Evolutionary conservation across 2,329 filamentous ascomycete species (phyloP).

Genomic region (Annulohypoxylon truncatum): DNA sequence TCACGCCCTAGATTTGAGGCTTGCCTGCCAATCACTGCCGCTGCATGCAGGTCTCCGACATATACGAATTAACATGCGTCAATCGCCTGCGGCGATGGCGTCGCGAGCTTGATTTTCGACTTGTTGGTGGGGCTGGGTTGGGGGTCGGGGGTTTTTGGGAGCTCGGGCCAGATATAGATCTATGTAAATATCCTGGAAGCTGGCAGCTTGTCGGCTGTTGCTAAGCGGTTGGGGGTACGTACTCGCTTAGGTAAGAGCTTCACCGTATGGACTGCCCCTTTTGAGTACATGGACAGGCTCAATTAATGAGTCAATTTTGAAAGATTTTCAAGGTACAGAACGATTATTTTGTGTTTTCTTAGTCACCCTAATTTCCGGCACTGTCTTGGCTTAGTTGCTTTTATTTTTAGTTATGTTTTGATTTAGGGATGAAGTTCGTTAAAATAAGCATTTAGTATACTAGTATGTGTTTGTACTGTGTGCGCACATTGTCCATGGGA

Average conservation of each 20-base stretch:
- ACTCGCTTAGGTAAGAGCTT: not conserved
- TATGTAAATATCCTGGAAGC: not conserved
- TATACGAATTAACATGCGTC: slow-evolving; percentile 35
- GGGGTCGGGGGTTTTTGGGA: not conserved
- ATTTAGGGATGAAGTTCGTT: not conserved
- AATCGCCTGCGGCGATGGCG: slow-evolving; percentile 4
- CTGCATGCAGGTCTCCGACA: slow-evolving; percentile 30
- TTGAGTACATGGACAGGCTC: not conserved
- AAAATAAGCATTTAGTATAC: not conserved
- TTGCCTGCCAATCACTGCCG: slow-evolving; percentile 1
- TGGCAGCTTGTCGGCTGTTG: too few relatives aligned
- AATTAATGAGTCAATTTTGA: not conserved
- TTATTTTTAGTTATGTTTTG: not conserved
- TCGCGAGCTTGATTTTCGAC: slow-evolving; percentile 4
- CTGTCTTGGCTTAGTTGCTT: not conserved
- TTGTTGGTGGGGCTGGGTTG: slow-evolving; percentile 15
- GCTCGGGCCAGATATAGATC: slow-evolving; percentile 7
- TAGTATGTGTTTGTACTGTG: not conserved
- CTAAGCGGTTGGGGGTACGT: not conserved
- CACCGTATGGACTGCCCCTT: not conserved
- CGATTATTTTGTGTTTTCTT: too few relatives aligned
- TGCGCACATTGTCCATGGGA: not conserved
- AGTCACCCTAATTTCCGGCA: too few relatives aligned
- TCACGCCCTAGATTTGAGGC: not conserved
- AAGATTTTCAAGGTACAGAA: too few relatives aligned